Evolutionary conservation across 2,329 filamentous ascomycete species (phyloP), one percentile per base, ranked within the genome.

Genomic region (Talaromyces sp.): DNA sequence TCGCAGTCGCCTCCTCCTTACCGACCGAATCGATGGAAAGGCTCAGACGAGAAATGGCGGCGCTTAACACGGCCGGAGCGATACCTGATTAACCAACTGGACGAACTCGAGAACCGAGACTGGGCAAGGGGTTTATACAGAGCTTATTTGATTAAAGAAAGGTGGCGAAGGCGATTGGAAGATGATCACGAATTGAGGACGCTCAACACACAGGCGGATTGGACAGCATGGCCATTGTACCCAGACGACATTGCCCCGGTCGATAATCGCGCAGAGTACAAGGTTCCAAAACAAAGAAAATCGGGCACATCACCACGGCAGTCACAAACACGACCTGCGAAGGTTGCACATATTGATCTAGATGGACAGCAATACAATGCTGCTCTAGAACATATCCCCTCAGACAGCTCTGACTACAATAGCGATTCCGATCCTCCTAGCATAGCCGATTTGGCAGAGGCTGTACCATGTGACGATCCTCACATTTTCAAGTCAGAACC

Each of bases 371-470:
- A 29, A 29, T 29, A n/a, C 26, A 52, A 52, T n/a, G 49, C 49
- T 29, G 49, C 49, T 29, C 49, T 11, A 52, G 24, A 52, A 7
- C 6, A 7, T 13, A 29, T 4, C 14, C 14, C 11, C 49, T 52
- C 49, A 9, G 49, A 52, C 14, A 10, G 14, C 19, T 29, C 49
- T 17, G 24, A 31, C 93, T 4, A 73, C 96, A 69, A 80, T 81
- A 21, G 79, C 83, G 4, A 75, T 79, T 8, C 76, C 82, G 27
- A 86, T 95, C 8, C 90, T 89, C 1, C 76, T 78, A 17, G 78
- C 80, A 14, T 52, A 26, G 14, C 26, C 49, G 77, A 78, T 21
- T 82, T 89, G 63, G 56, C 71, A 78, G 56, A 80, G 78, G 65
- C 77, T 71, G 63, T 71, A 8, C 80, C 84, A 55, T 76, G 79